These are phyloP conservation scores for Fusarium abutilonis DNA, from an alignment of 2,329 filamentous ascomycete genomes.

Conservation along the genomic window DNA sequence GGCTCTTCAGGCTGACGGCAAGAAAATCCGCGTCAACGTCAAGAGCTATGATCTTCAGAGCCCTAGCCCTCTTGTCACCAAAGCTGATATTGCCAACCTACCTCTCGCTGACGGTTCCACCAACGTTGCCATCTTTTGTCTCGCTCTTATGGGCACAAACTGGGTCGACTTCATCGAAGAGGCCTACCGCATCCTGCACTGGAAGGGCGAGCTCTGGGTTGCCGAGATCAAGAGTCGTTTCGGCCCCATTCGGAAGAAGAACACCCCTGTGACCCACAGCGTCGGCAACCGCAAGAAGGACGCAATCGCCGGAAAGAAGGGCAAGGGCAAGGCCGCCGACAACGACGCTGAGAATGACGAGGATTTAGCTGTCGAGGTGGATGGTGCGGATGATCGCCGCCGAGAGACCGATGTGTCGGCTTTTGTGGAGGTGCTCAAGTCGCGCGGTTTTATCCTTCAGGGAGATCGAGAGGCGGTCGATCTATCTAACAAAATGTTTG, in stretches of 20 bases:
- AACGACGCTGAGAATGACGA: constrained; percentile 61
- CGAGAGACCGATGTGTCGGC: constrained; percentile 86
- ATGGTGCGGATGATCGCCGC: constrained; percentile 70
- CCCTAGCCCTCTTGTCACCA: constrained; percentile 79
- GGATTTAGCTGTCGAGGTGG: constrained; percentile 74
- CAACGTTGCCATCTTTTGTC: constrained; percentile 92
- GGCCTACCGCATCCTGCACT: constrained; percentile 88
- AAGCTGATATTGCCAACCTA: constrained; percentile 87
- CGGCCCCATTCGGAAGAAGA: constrained; percentile 52
- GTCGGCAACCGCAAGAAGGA: constrained; percentile 74
- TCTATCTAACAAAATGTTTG: constrained; percentile 96
- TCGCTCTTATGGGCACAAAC: constrained; percentile 98
- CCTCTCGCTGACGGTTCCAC: constrained; percentile 78
- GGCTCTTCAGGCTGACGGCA: constrained; percentile 69
- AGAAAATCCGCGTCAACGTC: constrained; percentile 76
- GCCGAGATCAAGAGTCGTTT: constrained; percentile 97
- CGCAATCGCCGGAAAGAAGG: constrained; percentile 55
- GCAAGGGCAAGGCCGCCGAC: constrained; percentile 56
- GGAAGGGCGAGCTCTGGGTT: constrained; percentile 96
- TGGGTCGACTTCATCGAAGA: constrained; percentile 98
- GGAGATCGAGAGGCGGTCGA: constrained; percentile 74
- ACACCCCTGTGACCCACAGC: constrained; percentile 69
- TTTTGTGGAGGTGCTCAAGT: constrained; percentile 84
- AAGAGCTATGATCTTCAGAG: constrained; percentile 88
- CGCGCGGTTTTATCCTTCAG: constrained; percentile 86